These are phyloP conservation scores for Penicillium malachiteum DNA, from an alignment of 495 filamentous ascomycete genomes.

Conservation along the genomic window DNA sequence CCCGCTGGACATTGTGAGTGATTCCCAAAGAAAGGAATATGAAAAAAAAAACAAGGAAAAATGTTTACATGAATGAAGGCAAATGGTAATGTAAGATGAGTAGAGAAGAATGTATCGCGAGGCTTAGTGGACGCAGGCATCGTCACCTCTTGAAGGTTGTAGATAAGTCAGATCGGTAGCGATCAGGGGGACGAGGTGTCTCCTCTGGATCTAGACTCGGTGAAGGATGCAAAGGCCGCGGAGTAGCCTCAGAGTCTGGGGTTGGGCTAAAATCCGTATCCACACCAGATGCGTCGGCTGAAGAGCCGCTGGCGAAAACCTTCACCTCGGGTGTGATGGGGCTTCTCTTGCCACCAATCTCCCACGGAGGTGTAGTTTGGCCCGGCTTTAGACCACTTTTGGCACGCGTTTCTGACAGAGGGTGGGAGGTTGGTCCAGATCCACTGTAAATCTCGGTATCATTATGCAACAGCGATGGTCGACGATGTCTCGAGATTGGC, in stretches of 20 bases:
- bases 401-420: slow-evolving; percentile 2
- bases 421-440: slow-evolving; percentile 12
- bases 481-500: slow-evolving; percentile 16
- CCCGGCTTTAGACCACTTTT: slow-evolving; percentile 15
- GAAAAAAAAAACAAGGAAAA: slow-evolving; percentile 14
- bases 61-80: slow-evolving; percentile 22
- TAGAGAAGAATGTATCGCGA: background rate
- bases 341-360: slow-evolving; percentile 10
- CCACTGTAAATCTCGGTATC: slow-evolving; percentile 28
- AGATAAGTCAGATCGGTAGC: slow-evolving; percentile 54
- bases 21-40: background rate
- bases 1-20: slow-evolving; percentile 16
- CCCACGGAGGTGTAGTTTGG: slow-evolving; percentile 38
- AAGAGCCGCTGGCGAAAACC: slow-evolving; percentile 2
- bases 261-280: slow-evolving; percentile 27
- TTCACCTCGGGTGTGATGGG: slow-evolving; percentile 36
- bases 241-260: slow-evolving; percentile 40
- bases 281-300: slow-evolving; percentile 18
- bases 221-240: slow-evolving; percentile 38
- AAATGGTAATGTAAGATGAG: slow-evolving; percentile 13
- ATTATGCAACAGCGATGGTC: slow-evolving; percentile 23
- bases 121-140: slow-evolving; percentile 3
- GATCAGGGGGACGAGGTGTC: slow-evolving; percentile 73
- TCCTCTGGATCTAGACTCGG: slow-evolving; percentile 52
- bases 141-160: background rate